A percentile compares a stretch with the other conserved stretches of the same genome.
These are phyloP conservation scores for Eutypa lata DNA, from an alignment of 2,329 filamentous ascomycete species.

Conservation along the genomic window DNA sequence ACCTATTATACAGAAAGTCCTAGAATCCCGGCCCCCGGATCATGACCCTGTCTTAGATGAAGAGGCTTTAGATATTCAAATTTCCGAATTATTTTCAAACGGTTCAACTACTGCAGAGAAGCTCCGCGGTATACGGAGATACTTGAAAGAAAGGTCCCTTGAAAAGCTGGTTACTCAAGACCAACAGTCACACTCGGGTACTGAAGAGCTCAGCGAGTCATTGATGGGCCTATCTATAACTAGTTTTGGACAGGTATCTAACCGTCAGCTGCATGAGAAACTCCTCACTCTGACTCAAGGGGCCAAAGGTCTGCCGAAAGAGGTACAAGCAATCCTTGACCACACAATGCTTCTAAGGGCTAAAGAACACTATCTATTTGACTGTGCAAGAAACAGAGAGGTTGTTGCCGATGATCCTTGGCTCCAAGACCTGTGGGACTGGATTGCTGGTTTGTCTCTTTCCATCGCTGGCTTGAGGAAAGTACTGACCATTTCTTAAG, in stretches of 20 bases:
- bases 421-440: constrained; percentile 77
- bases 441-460: constrained; percentile 59
- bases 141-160: constrained; percentile 22
- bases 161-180: constrained; percentile 11
- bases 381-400: constrained; percentile 61
- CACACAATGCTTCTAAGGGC: constrained; percentile 59
- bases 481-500: constrained; percentile 31
- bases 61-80: constrained; percentile 28
- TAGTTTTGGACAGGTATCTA: constrained; percentile 39
- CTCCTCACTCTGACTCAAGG: constrained; percentile 44
- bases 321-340: constrained; percentile 52
- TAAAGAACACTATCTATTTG: constrained; percentile 60
- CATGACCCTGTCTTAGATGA: constrained; percentile 34
- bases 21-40: constrained; percentile 33
- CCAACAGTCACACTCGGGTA: constrained; percentile 7
- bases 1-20: constrained; percentile 38
- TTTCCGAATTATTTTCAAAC: constrained; percentile 40
- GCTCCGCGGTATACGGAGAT: constrained; percentile 42
- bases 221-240: constrained; percentile 36
- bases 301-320: constrained; percentile 44
- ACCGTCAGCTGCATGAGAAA: constrained; percentile 56
- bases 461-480: not conserved
- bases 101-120: constrained; percentile 46
- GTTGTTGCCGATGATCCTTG: constrained; percentile 71
- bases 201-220: constrained; percentile 26